These are phyloP conservation scores for Primulina huaijiensis DNA, from an alignment of 257 asterid genomes.

Conservation along the genomic window DNA sequence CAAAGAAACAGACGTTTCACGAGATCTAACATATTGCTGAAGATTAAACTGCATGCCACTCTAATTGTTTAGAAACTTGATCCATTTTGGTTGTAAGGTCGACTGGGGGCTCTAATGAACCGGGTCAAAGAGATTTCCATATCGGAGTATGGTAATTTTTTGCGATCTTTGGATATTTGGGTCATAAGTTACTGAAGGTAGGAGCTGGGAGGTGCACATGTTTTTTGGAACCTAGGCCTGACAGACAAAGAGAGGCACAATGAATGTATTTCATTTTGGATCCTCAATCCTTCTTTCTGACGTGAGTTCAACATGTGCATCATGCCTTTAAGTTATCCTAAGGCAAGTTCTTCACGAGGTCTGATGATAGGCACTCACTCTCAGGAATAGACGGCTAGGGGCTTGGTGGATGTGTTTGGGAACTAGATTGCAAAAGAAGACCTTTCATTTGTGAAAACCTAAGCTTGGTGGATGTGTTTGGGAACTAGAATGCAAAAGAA, in stretches of 20 bases:
- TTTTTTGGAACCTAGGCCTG: neutral
- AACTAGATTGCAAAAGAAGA: neutral
- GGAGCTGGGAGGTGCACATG: neutral
- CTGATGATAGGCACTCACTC: neutral
- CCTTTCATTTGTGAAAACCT: neutral
- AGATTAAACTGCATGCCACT: neutral
- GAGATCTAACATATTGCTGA: neutral
- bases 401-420: neutral
- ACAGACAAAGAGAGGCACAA: neutral
- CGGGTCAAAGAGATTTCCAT: neutral
- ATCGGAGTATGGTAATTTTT: neutral
- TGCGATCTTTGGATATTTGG: neutral
- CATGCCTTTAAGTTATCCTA: neutral
- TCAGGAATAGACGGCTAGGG: neutral
- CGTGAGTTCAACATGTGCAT: neutral
- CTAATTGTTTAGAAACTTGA: neutral
- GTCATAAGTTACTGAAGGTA: neutral
- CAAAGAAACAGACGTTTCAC: neutral
- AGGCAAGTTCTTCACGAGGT: too few relatives aligned
- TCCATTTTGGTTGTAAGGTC: neutral
- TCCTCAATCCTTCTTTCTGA: neutral
- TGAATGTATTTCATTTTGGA: neutral
- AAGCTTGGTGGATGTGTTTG: too few relatives aligned
- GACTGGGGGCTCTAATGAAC: neutral
- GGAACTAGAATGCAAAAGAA: too few relatives aligned